phyloP scores from a whole-genome alignment of 176 grass and related monocot genomes.

The Triticum turgidum region DNA sequence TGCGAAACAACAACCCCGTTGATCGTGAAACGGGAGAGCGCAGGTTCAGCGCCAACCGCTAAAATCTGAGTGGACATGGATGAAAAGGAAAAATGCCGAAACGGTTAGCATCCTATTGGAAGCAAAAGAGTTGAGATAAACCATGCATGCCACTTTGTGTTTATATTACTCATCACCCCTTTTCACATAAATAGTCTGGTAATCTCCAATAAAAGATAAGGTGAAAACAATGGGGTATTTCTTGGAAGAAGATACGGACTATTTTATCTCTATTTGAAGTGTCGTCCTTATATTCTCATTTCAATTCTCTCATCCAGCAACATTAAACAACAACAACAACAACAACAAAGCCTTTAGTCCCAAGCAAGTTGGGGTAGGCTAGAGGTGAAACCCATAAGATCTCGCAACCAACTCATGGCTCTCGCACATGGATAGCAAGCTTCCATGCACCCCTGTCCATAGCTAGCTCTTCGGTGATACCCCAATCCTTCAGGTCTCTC shows the following conservation, averaged over 20 bases:
- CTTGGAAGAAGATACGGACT: neutral
- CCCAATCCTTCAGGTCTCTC: no score
- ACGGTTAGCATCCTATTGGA: slow-evolving; percentile 3
- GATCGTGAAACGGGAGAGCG: slow-evolving; percentile 69
- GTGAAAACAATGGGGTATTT: neutral
- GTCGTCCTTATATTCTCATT: neutral
- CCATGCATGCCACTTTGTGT: slow-evolving; percentile 1
- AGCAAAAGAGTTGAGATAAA: slow-evolving; percentile 15
- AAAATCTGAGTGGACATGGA: slow-evolving; percentile 62
- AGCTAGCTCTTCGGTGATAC: no score
- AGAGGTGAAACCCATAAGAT: no score
- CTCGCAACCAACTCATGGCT: no score
- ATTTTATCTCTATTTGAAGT: neutral
- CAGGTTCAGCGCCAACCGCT: slow-evolving; percentile 77
- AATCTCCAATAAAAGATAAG: neutral
- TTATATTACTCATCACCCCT: neutral
- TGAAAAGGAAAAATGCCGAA: neutral
- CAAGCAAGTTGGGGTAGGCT: no score
- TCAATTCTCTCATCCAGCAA: neutral
- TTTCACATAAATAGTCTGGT: neutral
- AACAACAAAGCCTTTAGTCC: no score
- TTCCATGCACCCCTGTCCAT: no score
- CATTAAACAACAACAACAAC: neutral
- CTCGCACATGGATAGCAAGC: no score
- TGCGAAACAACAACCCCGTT: slow-evolving; percentile 69